A percentile compares a stretch with the other conserved stretches of the same genome.
These are phyloP conservation scores for Boletus sp. DNA, from an alignment of 768 basidiomycete species.

Conservation along the genomic window DNA sequence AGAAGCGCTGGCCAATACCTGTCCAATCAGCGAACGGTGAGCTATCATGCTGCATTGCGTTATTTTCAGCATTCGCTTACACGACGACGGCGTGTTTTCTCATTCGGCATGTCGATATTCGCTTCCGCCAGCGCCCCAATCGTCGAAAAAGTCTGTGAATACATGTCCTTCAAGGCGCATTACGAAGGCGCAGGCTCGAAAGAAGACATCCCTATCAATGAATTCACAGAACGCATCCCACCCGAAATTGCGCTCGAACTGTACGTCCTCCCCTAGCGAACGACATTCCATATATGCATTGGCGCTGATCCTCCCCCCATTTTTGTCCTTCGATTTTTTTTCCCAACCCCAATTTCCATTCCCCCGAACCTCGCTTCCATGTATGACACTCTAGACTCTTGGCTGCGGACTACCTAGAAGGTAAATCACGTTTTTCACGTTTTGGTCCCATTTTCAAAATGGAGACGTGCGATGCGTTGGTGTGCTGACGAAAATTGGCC, in stretches of 20 bases:
- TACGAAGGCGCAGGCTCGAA: slow-evolving; percentile 68
- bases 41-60: slow-evolving; percentile 13
- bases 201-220: slow-evolving; percentile 72
- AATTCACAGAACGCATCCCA: slow-evolving; percentile 78
- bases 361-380: not conserved
- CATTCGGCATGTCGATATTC: not conserved
- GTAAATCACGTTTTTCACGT: slow-evolving; percentile 36
- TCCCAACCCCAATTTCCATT: slow-evolving; percentile 3
- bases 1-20: slow-evolving; percentile 70
- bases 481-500: slow-evolving; percentile 14
- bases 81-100: not conserved
- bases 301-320: slow-evolving; percentile 14
- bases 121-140: slow-evolving; percentile 52
- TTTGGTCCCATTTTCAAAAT: slow-evolving; percentile 19
- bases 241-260: slow-evolving; percentile 87
- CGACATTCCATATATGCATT: not conserved
- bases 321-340: not conserved
- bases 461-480: not conserved
- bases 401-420: slow-evolving; percentile 66
- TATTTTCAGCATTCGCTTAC: slow-evolving; percentile 2
- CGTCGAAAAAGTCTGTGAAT: slow-evolving; percentile 86
- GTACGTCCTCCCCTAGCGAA: slow-evolving; percentile 46
- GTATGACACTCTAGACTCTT: slow-evolving; percentile 39
- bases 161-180: slow-evolving; percentile 79
- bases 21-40: slow-evolving; percentile 69